A percentile compares a stretch with the other conserved stretches of the same genome.
These are phyloP conservation scores for Annulohypoxylon maeteangense DNA, from an alignment of 495 filamentous ascomycete species.

Conservation along the genomic window DNA sequence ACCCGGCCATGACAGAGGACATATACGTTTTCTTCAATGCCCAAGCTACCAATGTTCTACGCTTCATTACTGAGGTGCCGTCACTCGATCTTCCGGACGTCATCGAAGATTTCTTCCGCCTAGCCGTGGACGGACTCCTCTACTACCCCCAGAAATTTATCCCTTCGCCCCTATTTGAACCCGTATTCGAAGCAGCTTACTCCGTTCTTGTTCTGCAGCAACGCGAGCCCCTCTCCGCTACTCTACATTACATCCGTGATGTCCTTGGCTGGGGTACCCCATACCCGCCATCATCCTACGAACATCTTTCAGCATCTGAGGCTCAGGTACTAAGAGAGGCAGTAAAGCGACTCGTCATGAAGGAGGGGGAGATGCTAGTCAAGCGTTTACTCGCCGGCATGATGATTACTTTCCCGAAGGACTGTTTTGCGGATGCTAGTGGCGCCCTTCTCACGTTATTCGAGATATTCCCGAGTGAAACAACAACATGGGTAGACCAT, in stretches of 20 bases:
- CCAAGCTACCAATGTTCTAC: slow-evolving; percentile 86
- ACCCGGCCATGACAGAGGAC: slow-evolving; percentile 80
- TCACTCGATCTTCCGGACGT: slow-evolving; percentile 94
- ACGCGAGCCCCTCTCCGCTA: slow-evolving; percentile 87
- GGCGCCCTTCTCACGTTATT: slow-evolving; percentile 91
- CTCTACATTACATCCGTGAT: slow-evolving; percentile 93
- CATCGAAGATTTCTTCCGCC: slow-evolving; percentile 98
- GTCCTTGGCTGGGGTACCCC: slow-evolving; percentile 87
- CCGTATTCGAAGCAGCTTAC: slow-evolving; percentile 87
- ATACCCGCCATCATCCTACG: slow-evolving; percentile 74
- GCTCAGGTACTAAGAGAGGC: slow-evolving; percentile 70
- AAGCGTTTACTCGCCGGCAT: slow-evolving; percentile 92
- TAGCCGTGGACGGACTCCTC: slow-evolving; percentile 87
- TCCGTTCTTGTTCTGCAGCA: slow-evolving; percentile 88
- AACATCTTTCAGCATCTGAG: slow-evolving; percentile 62
- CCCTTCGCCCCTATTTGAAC: slow-evolving; percentile 75
- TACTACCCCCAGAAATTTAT: slow-evolving; percentile 89
- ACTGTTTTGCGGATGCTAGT: slow-evolving; percentile 93
- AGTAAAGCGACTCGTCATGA: slow-evolving; percentile 75
- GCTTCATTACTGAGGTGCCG: slow-evolving; percentile 84
- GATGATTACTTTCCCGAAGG: slow-evolving; percentile 97
- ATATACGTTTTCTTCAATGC: slow-evolving; percentile 96
- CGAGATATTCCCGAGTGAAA: slow-evolving; percentile 82
- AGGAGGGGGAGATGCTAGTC: slow-evolving; percentile 79
- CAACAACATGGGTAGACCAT: slow-evolving; percentile 78